These are phyloP conservation scores for Zygoascus meyerae DNA, from an alignment of 1,139 yeast species.

Conservation along the genomic window DNA sequence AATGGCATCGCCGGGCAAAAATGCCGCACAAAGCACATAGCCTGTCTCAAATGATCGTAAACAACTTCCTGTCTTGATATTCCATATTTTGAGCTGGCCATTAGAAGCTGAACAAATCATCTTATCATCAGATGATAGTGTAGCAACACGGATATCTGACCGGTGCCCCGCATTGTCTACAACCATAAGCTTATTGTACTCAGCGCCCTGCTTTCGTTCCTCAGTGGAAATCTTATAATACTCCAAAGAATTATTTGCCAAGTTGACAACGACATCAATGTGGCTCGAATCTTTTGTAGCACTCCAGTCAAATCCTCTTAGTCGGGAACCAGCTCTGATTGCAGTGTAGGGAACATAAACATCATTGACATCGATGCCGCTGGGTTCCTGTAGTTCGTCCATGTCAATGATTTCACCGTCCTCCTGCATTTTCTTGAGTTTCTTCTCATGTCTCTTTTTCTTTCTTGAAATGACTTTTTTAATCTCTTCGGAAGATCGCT, in stretches of 20 bases:
- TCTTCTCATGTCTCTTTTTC: constrained; percentile 54
- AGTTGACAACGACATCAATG: constrained; percentile 56
- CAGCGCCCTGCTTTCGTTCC: constrained; percentile 40
- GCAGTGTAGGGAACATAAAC: constrained; percentile 29
- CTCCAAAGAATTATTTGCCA: constrained; percentile 71
- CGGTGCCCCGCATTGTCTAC: constrained; percentile 83
- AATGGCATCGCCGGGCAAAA: constrained; percentile 86
- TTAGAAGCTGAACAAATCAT: constrained; percentile 86
- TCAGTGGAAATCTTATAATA: constrained; percentile 49
- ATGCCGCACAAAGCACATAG: constrained; percentile 72
- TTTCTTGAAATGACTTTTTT: constrained; percentile 72
- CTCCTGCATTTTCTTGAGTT: constrained; percentile 4
- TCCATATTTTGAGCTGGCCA: constrained; percentile 88
- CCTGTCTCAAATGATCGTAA: constrained; percentile 87
- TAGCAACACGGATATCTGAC: constrained; percentile 78
- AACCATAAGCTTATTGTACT: constrained; percentile 47
- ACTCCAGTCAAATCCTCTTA: constrained; percentile 33
- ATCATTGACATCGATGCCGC: constrained; percentile 23
- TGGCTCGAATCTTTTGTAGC: constrained; percentile 25
- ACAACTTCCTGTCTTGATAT: constrained; percentile 63
- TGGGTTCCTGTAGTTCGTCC: not conserved
- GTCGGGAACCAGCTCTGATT: constrained; percentile 31
- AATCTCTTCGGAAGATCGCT: constrained; percentile 73
- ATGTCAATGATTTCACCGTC: constrained; percentile 5
- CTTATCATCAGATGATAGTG: constrained; percentile 73